phyloP scores from a whole-genome alignment of 495 filamentous ascomycete species.

The Lentithecium fluviatile region DNA sequence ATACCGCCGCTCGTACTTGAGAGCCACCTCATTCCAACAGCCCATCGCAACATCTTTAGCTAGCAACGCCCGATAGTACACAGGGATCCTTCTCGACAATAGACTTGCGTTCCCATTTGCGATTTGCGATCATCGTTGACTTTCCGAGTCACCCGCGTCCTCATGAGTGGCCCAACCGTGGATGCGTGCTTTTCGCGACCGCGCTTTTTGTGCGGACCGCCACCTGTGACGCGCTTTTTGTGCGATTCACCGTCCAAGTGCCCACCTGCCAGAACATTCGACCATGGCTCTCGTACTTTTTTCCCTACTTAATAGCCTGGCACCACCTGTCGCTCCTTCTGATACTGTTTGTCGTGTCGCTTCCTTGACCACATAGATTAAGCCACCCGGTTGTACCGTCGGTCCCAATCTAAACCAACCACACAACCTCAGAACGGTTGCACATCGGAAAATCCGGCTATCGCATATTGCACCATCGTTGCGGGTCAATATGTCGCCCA shows the following conservation, averaged over 20 bases:
- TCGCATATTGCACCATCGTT: background rate
- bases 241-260: background rate
- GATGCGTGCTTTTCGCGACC: background rate
- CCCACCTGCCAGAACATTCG: background rate
- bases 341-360: background rate
- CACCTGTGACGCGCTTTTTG: conserved; percentile 13
- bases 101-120: background rate
- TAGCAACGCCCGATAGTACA: background rate
- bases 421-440: conserved; percentile 1
- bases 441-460: background rate
- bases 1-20: background rate
- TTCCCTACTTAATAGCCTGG: background rate
- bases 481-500: conserved; percentile 10
- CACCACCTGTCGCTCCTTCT: background rate
- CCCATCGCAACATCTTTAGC: background rate
- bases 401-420: conserved; percentile 6
- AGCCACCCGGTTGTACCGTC: conserved; percentile 13
- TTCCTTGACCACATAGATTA: conserved; percentile 21
- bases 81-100: background rate
- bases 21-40: background rate
- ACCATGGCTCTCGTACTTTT: background rate
- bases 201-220: background rate
- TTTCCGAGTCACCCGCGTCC: background rate
- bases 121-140: background rate
- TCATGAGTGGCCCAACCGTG: background rate